These are phyloP conservation scores for Diphasiastrum complanatum DNA, from an alignment of 83 land plant genomes.

Conservation along the genomic window DNA sequence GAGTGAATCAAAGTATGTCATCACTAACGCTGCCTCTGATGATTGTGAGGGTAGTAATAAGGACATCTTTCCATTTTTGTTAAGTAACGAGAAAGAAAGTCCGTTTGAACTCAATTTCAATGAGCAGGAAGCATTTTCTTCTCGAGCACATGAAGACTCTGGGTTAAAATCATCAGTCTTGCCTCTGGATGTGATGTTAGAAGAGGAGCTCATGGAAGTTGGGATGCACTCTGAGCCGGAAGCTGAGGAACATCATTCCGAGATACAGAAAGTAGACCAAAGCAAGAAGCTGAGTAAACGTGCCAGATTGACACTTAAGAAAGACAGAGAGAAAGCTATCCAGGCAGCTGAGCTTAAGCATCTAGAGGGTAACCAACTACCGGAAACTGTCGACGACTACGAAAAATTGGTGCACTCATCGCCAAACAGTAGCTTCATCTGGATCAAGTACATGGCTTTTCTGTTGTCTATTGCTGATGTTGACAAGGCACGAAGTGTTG, in stretches of 20 bases:
- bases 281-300: constrained; percentile 20
- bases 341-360: constrained; percentile 69
- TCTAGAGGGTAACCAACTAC: constrained; percentile 45
- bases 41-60: too few species aligned
- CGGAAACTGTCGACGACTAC: constrained; percentile 70
- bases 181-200: background rate
- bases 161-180: background rate
- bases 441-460: constrained; percentile 92
- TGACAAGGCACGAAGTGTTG: constrained; percentile 83
- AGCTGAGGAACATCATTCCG: constrained; percentile 5
- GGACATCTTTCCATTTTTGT: too few species aligned
- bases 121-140: too few species aligned
- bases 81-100: too few species aligned
- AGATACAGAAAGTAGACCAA: constrained; percentile 10
- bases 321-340: constrained; percentile 68
- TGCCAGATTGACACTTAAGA: constrained; percentile 24
- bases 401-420: constrained; percentile 73
- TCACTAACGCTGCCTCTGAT: too few species aligned
- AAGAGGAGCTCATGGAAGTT: background rate
- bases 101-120: too few species aligned
- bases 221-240: background rate
- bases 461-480: constrained; percentile 58
- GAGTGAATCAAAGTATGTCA: too few species aligned
- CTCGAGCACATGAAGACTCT: background rate
- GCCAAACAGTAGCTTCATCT: constrained; percentile 83